These are phyloP conservation scores for Jackrogersella multiformis DNA, from an alignment of 495 filamentous ascomycete genomes.

Conservation along the genomic window DNA sequence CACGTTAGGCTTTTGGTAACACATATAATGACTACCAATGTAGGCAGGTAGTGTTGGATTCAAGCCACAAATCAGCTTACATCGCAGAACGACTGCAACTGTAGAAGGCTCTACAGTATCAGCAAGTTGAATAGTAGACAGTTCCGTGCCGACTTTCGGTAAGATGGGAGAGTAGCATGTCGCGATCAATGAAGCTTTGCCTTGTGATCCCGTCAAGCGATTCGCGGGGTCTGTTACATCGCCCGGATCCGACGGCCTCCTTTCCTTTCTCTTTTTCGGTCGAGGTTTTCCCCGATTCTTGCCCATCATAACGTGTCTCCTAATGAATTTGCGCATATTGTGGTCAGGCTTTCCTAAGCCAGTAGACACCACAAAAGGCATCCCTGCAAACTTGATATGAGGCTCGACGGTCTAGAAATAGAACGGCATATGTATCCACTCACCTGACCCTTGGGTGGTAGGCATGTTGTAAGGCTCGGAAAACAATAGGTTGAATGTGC, in stretches of 20 bases:
- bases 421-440: constrained; percentile 1
- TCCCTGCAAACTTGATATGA: constrained; percentile 6
- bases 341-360: constrained; percentile 42
- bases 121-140: constrained; percentile 45
- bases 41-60: too few relatives aligned
- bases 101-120: constrained; percentile 28
- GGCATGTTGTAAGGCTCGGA: not conserved
- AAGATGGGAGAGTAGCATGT: constrained; percentile 10
- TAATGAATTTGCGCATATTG: constrained; percentile 52
- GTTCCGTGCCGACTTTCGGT: constrained; percentile 29
- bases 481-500: not conserved
- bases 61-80: constrained; percentile 35
- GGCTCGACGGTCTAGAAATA: not conserved
- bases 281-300: constrained; percentile 50
- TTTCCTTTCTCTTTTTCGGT: constrained; percentile 3
- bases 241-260: not conserved
- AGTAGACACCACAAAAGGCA: constrained; percentile 48
- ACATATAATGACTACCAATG: too few relatives aligned
- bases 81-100: constrained; percentile 25
- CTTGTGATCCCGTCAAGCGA: not conserved
- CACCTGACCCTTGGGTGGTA: constrained; percentile 12
- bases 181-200: not conserved
- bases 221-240: not conserved
- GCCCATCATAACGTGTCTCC: constrained; percentile 61
- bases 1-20: not conserved